Evolutionary conservation across 2,329 filamentous ascomycete species (phyloP), one percentile per base, ranked within the genome.

Genomic region (Alternaria burnsii): DNA sequence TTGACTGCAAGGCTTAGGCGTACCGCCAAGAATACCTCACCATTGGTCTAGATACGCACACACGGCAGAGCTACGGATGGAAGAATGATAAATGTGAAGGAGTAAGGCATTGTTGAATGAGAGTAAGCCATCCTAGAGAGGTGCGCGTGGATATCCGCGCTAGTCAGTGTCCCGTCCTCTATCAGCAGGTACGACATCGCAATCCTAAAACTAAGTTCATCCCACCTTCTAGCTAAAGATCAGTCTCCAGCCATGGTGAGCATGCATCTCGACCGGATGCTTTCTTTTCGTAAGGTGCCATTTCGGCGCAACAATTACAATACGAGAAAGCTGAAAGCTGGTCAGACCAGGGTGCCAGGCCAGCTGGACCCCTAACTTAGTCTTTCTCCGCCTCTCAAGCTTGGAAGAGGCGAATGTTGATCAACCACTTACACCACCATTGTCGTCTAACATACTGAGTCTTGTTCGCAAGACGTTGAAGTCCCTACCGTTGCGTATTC

Each of bases 351-450:
- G 28, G 38, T 41, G 38, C 46, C 46, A 48, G 18, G 1, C 44
- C 44, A 48, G 30, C 46, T 48, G 30, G 30, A 48, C 46, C 46
- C 46, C 46, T 36, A 38, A 14, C 16, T 48, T 48, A 36, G 46
- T 48, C 9, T 24, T 14, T 34, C 46, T 50, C 46, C 46, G 46
- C 30, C 20, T 50, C 46, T 38, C 46, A 38, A 50, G 28, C 44
- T 12, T 34, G 11, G 28, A 2, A 18, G 26, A 24, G 11, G 46
- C 46, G 14, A 3, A 3, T 14, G 30, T 48, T 50, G 32, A 11
- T 38, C 20, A 6, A 24, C 46, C 20, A 38, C 14, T n/a, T 38
- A 50, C 32, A 12, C 32, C 20, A n/a, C 20, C 28, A 47, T 26
- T 30, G 16, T 47, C 10, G 16, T 47, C 44, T 47, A 30, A 10